Base-by-base conservation (phyloP, 257 asterid species). In the Paulownia fortunei region DNA sequence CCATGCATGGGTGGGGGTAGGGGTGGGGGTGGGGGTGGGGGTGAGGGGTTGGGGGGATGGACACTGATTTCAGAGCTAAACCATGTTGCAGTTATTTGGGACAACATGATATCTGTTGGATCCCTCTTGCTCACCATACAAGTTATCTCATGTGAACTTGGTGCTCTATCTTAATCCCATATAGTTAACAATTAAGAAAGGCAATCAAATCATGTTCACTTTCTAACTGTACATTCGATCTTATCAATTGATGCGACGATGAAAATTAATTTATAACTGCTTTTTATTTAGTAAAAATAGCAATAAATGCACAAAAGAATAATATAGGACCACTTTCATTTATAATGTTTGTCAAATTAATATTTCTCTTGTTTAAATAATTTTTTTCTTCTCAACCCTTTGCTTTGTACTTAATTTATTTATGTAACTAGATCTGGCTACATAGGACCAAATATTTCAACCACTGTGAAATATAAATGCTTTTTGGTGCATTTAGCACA, bases 61-160 rank as follows among this genome's bases (percentile, higher is more conserved):
- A 79, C 70, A 79, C 54, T 73, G 79, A 80, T 80, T 72, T 56
- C 18, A 73, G 67, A 73, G 54, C 76, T 55, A 46, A 80, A 68
- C 11, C 72, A 66, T 80, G 84, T 80, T 58, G 73, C 67, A 68
- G 80, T 74, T 58, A 74, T 39, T 63, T 64, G 69, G 63, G 79
- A 79, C 83, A 79, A 32, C 46, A 56, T 73, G 42, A 66, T 51
- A 27, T 27, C 0, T 55, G 54, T 30, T 54, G 75, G 79, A 79
- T 72, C 52, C 46, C 32, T 79, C 44, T 72, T 79, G 83, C 82
- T 79, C 49, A 79, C 59, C 15, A 39, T 61, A 18, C 54, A 79
- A 72, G 83, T 55, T 46, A 80, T 66, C 75, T 39, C 68, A 68
- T 80, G 42, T 8, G 36, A 24, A 23, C 63, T 44, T 61, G 73